Base-by-base conservation (phyloP, 169 alveolate genomes). In the Babesia ovis region DNA sequence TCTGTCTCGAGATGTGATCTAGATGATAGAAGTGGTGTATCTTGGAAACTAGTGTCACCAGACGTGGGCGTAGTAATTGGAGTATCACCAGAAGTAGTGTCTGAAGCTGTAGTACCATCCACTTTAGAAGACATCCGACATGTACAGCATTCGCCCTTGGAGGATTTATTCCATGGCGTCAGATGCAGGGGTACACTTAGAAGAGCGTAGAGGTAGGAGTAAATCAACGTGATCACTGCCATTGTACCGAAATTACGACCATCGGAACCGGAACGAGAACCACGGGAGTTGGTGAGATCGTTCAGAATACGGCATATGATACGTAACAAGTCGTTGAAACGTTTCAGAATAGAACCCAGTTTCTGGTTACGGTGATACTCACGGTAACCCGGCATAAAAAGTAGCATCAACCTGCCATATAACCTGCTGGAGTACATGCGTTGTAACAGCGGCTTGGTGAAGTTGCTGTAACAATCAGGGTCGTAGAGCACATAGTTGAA, bases 191-290 rank as follows among this genome's bases (percentile, higher is more conserved):
- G 89, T 11, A 81, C 51, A 35, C 85, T 71, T 31, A 81, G 57
- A 2, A 81, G n/a, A 0, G 71, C 77, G 69, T 81, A 81, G 6
- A 81, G 71, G 29, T 81, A 81, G 18, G 87, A 79, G 71, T 79
- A 79, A 8, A 79, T 61, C 35, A 79, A n/a, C 42, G 72, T 27
- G 29, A 61, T 51, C 31, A 79, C 68, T n/a, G 75, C 56, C 68
- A 61, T 56, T 27, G 74, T 66, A 27, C 74, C 69, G 69, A 79
- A 70, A 43, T 43, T 53, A 0, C 66, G 43, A 45, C 25, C 45
- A 6, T 50, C 73, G n/a, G 5, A 25, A 39, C 34, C 23, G 32
- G 22, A 16, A 22, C 55, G 43, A 23, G 31, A 59, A 23, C 46
- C 37, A 20, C 41, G 53, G n/a, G 22, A 27, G 37, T 11, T 4